Base-by-base conservation (phyloP, 805 yeast species). In the Myxozyma udenii region DNA sequence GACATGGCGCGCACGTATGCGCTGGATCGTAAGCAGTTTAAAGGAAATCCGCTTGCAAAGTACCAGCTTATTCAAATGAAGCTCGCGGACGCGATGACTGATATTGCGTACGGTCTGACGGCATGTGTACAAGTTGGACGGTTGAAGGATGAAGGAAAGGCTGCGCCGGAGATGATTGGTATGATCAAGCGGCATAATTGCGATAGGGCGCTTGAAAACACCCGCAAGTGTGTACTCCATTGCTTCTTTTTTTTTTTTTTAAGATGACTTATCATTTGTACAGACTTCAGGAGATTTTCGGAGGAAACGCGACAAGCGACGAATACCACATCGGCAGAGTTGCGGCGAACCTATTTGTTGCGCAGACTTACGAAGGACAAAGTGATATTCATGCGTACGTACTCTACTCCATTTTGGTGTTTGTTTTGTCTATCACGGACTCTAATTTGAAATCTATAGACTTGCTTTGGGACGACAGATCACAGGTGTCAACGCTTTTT, bases 351-450 rank as follows among this genome's bases (percentile, higher is more conserved):
- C 61, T 72, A 44, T 73, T 67, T 62, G 75, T 72, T 4, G 74
- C 71, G 23, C 76, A 73, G 61, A 72, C 76, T n/a, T 72, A 55
- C 37, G 76, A 72, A 61, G 76, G 76, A 25, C 76, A 72, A 56
- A 68, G 73, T 50, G 76, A 72, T 48, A 72, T 72, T 50, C 76
- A 72, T 54, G 74, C 70, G 37, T 58, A 71, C 37, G 71, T 70
- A 12, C 9, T 23, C 24, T 14, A 30, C 12, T 21, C 30, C 9
- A 21, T 41, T 5, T 3, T n/a, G 9, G 4, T 16, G 3, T 4
- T 6, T 9, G 28, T n/a, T 44, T 12, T 21, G 30, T 19, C 14
- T 21, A 11, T 28, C 18, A 18, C 19, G 4, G 5, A 18, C 4
- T 6, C 24, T 4, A 7, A 7, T 4, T 28, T 7, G 4, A 5